Evolutionary conservation across 805 yeast genomes (phyloP).

Genomic region (Naumovozyma castellii): DNA sequence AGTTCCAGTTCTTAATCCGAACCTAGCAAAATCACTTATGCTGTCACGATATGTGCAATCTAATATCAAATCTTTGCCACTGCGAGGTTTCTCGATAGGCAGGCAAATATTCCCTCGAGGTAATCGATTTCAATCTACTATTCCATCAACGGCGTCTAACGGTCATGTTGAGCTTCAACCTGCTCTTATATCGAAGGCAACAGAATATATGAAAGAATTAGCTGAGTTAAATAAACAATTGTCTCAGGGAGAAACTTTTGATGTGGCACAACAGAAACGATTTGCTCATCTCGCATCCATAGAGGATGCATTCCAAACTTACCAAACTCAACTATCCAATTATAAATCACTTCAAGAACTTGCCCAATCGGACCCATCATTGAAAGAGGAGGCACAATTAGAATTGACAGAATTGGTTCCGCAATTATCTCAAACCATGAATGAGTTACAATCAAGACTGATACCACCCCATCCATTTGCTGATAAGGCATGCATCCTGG

Average conservation of each 20-base stretch:
- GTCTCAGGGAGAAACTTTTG: slow-evolving; percentile 36
- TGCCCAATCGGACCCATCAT: slow-evolving; percentile 21
- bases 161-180: no score
- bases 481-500: slow-evolving; percentile 70
- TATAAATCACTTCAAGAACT: slow-evolving; percentile 29
- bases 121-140: no score
- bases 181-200: slow-evolving; percentile 40
- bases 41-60: no score
- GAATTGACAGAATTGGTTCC: slow-evolving; percentile 48
- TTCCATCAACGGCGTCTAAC: no score
- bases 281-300: slow-evolving; percentile 38
- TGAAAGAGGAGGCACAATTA: slow-evolving; percentile 48
- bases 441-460: slow-evolving; percentile 44
- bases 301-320: slow-evolving; percentile 35
- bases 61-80: no score
- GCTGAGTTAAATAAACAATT: slow-evolving; percentile 33
- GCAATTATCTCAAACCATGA: slow-evolving; percentile 34
- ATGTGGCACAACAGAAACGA: slow-evolving; percentile 40
- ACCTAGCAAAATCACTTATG: no score
- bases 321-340: slow-evolving; percentile 26
- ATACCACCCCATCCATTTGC: slow-evolving; percentile 71
- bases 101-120: no score
- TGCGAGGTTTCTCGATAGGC: no score
- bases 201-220: slow-evolving; percentile 34
- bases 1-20: no score